phyloP scores from a whole-genome alignment of 2,329 filamentous ascomycete species.

The Dothideomycetes sp. region DNA sequence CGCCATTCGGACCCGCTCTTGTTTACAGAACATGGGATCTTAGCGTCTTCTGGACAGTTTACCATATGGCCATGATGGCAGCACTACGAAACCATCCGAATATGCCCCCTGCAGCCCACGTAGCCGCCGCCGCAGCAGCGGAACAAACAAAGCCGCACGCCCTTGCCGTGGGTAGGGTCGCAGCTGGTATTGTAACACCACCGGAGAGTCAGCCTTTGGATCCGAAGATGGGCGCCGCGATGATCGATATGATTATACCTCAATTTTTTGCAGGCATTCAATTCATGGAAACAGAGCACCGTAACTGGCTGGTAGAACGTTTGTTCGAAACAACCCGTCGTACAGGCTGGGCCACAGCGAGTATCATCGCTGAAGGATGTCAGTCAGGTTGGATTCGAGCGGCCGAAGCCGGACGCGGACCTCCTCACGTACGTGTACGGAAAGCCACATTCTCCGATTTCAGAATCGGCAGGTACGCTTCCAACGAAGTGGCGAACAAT shows the following conservation, averaged over 20 bases:
- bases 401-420: conserved; percentile 63
- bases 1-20: conserved; percentile 74
- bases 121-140: conserved; percentile 72
- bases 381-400: conserved; percentile 76
- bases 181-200: conserved; percentile 53
- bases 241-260: conserved; percentile 73
- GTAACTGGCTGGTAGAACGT: conserved; percentile 66
- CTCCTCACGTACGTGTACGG: conserved; percentile 52
- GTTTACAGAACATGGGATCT: conserved; percentile 84
- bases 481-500: neutral
- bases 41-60: conserved; percentile 77
- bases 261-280: conserved; percentile 82
- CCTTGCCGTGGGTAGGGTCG: conserved; percentile 22
- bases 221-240: conserved; percentile 67
- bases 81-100: conserved; percentile 74
- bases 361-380: conserved; percentile 72
- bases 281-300: conserved; percentile 62
- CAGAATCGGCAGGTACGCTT: neutral
- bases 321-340: conserved; percentile 67
- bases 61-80: conserved; percentile 75
- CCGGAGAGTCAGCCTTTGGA: conserved; percentile 52
- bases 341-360: conserved; percentile 80
- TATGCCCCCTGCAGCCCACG: conserved; percentile 86
- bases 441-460: conserved; percentile 7
- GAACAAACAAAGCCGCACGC: conserved; percentile 36